Base-by-base conservation (phyloP, 768 basidiomycete genomes). In the Russula brevipes region DNA sequence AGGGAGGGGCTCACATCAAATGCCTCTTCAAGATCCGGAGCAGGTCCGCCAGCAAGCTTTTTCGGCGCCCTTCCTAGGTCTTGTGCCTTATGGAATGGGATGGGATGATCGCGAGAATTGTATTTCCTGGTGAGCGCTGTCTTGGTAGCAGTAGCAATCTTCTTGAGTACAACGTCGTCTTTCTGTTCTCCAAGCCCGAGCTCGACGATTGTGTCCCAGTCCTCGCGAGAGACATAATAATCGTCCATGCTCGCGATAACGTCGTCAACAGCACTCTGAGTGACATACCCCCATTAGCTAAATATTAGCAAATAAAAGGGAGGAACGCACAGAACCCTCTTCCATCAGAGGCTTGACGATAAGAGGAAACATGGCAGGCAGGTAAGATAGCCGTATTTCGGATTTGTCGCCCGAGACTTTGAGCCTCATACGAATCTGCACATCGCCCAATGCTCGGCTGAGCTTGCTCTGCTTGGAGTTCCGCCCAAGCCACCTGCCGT, bases 151-250 rank as follows among this genome's bases (percentile, higher is more conserved):
- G 87, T 69, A 0, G 91, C 77, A 36, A 99, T 92, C 75, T 88
- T 89, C 79, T 96, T 97, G 69, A 90, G 75, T 11, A 96, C 81
- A 1, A 76, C 6, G 0, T 89, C 89, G 54, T 91, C 91, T 61
- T 82, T 84, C 70, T 86, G 82, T 6, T 88, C 81, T 61, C 85
- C 97, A 8, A 99, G 82, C 0, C 96, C 97, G 9, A 99, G 82
- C 72, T 98, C 96, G 57, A 98, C 83, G 57, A 98, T 80, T 10
- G 93, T 87, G 69, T 99, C 97, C 96, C 95, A 98, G 70, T 98
- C 96, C 35, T 98, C 97, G 66, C 89, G 91, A 3, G 87, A 86
- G 38, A 99, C 75, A 74, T 85, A 98, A 72, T 99, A 99, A 52
- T 89, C 88, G 72, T 98, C 97, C 94, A 99, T 96, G 6, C 78